Evolutionary conservation across 2,329 filamentous ascomycete genomes (phyloP).

Genomic region (Fusarium virguliforme): DNA sequence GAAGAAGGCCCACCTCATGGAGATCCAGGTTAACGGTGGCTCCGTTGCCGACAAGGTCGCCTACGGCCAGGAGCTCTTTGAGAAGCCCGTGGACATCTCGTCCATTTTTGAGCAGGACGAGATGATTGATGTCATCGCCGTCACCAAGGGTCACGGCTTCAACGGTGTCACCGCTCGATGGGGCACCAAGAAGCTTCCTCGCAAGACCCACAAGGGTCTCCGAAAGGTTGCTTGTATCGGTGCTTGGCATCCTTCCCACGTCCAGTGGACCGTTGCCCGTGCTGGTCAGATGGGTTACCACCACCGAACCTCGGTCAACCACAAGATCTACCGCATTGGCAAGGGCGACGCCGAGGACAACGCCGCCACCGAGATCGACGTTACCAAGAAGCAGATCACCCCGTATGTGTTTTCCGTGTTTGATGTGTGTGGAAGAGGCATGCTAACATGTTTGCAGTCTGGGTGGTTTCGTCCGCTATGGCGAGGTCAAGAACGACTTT

Average conservation of each 20-base stretch:
- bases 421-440: neutral
- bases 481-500: constrained; percentile 99
- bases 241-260: constrained; percentile 99
- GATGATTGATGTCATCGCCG: constrained; percentile 99
- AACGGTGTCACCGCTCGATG: constrained; percentile 96
- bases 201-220: constrained; percentile 99
- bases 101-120: constrained; percentile 99
- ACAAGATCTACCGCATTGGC: constrained; percentile 99
- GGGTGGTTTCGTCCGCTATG: constrained; percentile 99
- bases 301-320: constrained; percentile 99
- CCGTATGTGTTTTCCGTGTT: constrained; percentile 79
- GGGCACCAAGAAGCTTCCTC: constrained; percentile 99
- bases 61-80: constrained; percentile 95
- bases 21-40: constrained; percentile 99
- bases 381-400: constrained; percentile 99
- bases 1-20: constrained; percentile 99
- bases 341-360: constrained; percentile 92
- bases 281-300: constrained; percentile 99
- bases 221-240: constrained; percentile 99
- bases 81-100: constrained; percentile 97
- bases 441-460: constrained; percentile 73
- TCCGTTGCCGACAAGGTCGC: constrained; percentile 96
- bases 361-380: constrained; percentile 94
- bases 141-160: constrained; percentile 99
- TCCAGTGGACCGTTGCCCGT: constrained; percentile 99